Evolutionary conservation across 2,329 filamentous ascomycete genomes (phyloP).

Genomic region (Colletotrichum sp.): DNA sequence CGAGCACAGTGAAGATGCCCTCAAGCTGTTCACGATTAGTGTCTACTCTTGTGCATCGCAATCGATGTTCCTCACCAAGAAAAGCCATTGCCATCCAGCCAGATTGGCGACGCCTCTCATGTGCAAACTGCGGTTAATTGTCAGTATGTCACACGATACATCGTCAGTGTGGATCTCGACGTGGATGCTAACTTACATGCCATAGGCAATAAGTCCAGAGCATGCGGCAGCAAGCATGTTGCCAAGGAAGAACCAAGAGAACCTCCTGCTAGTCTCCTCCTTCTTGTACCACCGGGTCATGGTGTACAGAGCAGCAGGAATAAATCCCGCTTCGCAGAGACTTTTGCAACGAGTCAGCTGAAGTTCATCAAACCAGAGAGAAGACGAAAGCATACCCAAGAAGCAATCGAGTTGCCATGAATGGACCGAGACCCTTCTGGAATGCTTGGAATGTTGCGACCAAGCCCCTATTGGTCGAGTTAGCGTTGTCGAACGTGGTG

Average conservation of each 20-base stretch:
- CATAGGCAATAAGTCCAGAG: conserved; percentile 46
- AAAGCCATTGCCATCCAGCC: conserved; percentile 39
- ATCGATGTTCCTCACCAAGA: conserved; percentile 23
- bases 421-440: conserved; percentile 32
- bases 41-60: not conserved
- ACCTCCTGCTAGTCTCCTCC: conserved; percentile 48
- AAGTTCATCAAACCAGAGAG: not conserved
- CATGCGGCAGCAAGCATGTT: conserved; percentile 45
- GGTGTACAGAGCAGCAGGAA: conserved; percentile 51
- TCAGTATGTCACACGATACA: not conserved
- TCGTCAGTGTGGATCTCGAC: not conserved
- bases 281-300: conserved; percentile 53
- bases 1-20: conserved; percentile 39
- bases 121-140: conserved; percentile 26
- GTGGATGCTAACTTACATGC: conserved; percentile 28
- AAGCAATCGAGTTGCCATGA: conserved; percentile 42
- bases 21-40: conserved; percentile 28
- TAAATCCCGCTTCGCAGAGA: conserved; percentile 45
- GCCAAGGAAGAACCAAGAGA: conserved; percentile 49
- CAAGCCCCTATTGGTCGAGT: conserved; percentile 32
- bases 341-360: not conserved
- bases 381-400: conserved; percentile 24
- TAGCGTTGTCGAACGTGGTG: conserved; percentile 31
- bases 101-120: conserved; percentile 35
- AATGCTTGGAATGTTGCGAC: conserved; percentile 39